Percentiles rank a stretch among this genome's conserved stretches.
These are phyloP conservation scores for Plasmodium inui DNA, from an alignment of 169 alveolate species.

Conservation along the genomic window DNA sequence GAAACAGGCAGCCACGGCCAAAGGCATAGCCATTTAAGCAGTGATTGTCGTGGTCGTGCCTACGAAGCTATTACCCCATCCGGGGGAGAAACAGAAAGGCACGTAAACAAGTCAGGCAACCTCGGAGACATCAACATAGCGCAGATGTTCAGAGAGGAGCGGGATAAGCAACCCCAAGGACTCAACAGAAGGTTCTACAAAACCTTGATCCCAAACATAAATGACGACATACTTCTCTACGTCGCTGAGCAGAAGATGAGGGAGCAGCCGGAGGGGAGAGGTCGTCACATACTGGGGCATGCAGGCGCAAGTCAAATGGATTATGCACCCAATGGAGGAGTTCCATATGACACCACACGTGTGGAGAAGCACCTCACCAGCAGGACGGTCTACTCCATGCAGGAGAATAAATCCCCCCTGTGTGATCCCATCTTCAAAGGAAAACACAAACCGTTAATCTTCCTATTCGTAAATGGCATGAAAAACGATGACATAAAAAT, in stretches of 20 bases:
- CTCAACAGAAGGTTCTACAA: not conserved
- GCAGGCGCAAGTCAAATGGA: no score
- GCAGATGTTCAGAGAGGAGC: constrained; percentile 35
- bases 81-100: not conserved
- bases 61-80: not conserved
- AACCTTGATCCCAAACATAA: constrained; percentile 38
- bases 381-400: not conserved
- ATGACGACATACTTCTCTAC: constrained; percentile 39
- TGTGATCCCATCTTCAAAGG: constrained; percentile 68
- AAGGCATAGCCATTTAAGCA: not conserved
- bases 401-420: constrained; percentile 56
- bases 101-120: not conserved
- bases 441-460: constrained; percentile 73
- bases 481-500: constrained; percentile 16
- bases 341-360: not conserved
- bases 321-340: not conserved
- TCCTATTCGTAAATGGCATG: constrained; percentile 42
- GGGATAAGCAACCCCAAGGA: not conserved
- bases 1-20: no score
- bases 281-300: not conserved
- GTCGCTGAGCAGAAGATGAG: constrained; percentile 56
- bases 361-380: not conserved
- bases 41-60: no score
- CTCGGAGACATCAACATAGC: not conserved
- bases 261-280: not conserved